A percentile compares a stretch with the other conserved stretches of the same genome.
These are phyloP conservation scores for Serendipita sp. DNA, from an alignment of 768 basidiomycete genomes.

Conservation along the genomic window DNA sequence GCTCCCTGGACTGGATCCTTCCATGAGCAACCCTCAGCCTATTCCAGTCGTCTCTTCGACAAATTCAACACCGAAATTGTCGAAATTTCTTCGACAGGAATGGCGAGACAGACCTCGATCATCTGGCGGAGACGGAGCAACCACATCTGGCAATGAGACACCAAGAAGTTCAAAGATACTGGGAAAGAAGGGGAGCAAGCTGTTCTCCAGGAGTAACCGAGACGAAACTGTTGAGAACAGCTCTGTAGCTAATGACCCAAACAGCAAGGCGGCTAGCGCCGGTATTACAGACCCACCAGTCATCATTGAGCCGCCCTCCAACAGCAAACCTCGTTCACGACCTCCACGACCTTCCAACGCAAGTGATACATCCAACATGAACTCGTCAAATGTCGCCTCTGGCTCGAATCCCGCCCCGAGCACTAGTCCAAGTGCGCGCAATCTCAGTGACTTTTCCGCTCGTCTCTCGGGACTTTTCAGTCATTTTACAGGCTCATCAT, in stretches of 20 bases:
- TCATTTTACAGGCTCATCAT: conserved; percentile 55
- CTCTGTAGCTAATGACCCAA: conserved; percentile 1
- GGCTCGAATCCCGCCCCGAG: not conserved
- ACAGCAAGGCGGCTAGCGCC: not conserved
- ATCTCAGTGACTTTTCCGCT: conserved; percentile 44
- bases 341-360: conserved; percentile 1
- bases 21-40: conserved; percentile 3
- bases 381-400: not conserved
- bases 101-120: conserved; percentile 5
- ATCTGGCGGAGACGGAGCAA: not conserved
- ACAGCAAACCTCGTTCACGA: conserved; percentile 2
- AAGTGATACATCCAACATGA: not conserved
- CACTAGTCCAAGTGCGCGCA: conserved; percentile 4
- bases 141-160: not conserved
- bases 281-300: conserved; percentile 4
- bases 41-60: not conserved
- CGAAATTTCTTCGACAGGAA: not conserved
- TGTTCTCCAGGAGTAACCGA: not conserved
- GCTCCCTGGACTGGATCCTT: not conserved
- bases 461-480: conserved; percentile 70
- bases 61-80: conserved; percentile 1
- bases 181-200: conserved; percentile 6
- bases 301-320: conserved; percentile 9
- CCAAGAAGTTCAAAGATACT: not conserved
- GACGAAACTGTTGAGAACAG: not conserved